A percentile compares a stretch with the other conserved stretches of the same genome.
Evolutionary conservation across 176 grass and related monocot genomes (phyloP).

Genomic region (Urochloa ruziziensis): DNA sequence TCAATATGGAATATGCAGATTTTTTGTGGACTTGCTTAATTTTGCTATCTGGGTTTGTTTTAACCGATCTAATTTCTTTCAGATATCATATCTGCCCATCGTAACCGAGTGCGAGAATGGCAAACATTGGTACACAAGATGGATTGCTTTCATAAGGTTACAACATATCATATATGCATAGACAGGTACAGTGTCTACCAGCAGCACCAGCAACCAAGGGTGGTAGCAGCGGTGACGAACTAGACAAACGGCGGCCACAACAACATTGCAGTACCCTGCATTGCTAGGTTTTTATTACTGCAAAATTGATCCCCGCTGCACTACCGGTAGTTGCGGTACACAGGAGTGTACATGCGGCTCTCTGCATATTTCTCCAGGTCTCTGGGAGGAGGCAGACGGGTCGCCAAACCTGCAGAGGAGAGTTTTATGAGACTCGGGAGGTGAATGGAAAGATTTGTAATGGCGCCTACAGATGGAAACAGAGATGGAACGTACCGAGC

Average conservation of each 20-base stretch:
- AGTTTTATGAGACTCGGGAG: neutral
- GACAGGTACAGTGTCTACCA: conserved; percentile 1
- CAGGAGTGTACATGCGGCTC: conserved; percentile 82
- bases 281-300: conserved; percentile 37
- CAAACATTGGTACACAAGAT: conserved; percentile 10
- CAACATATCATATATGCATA: conserved; percentile 19
- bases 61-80: neutral
- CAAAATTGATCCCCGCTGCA: conserved; percentile 48
- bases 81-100: neutral
- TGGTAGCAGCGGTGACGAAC: neutral
- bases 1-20: neutral
- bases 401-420: conserved; percentile 68
- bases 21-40: neutral
- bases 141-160: conserved; percentile 22
- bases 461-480: neutral
- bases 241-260: neutral
- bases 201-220: neutral
- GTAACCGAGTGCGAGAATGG: neutral
- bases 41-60: neutral
- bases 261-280: conserved; percentile 24
- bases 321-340: conserved; percentile 82
- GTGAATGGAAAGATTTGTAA: neutral
- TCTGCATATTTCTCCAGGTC: conserved; percentile 84
- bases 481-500: conserved; percentile 53
- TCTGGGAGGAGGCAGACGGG: conserved; percentile 62